A percentile compares a stretch with the other conserved stretches of the same genome.
These are phyloP conservation scores for Cicer pinnatifidum DNA, from an alignment of 306 rosid species.

Conservation along the genomic window DNA sequence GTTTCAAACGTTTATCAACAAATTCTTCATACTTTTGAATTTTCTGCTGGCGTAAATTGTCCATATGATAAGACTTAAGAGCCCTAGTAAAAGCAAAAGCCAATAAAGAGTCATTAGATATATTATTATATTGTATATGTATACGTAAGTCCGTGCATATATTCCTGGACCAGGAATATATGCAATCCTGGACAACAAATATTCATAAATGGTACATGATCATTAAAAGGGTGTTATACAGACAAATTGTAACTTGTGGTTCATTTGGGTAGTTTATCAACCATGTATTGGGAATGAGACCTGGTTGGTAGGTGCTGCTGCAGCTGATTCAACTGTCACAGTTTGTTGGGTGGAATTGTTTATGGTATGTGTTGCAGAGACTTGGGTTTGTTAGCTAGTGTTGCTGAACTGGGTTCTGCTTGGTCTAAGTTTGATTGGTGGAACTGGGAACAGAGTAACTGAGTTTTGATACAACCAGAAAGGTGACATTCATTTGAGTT, in stretches of 20 bases:
- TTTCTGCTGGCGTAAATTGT: constrained; percentile 57
- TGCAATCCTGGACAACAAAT: background rate
- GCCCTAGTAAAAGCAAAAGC: constrained; percentile 41
- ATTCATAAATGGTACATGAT: background rate
- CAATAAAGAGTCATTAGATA: constrained; percentile 11
- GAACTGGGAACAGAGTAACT: too few relatives aligned
- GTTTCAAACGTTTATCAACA: constrained; percentile 82
- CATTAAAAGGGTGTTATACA: background rate
- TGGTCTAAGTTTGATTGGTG: too few relatives aligned
- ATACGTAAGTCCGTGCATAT: constrained; percentile 26
- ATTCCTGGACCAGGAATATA: background rate
- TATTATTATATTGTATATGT: background rate
- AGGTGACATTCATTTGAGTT: too few relatives aligned
- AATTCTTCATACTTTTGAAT: constrained; percentile 75
- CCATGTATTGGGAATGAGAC: too few relatives aligned
- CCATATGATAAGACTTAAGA: constrained; percentile 52
- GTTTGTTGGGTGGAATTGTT: too few relatives aligned
- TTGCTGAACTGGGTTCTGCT: too few relatives aligned
- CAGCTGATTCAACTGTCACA: constrained; percentile 53
- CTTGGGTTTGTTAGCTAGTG: too few relatives aligned
- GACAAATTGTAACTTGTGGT: background rate
- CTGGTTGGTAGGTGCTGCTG: constrained; percentile 45
- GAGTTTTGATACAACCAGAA: too few relatives aligned
- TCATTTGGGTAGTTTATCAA: too few relatives aligned
- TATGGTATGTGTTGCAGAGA: too few relatives aligned